These are phyloP conservation scores for Tolypocladium sp. DNA, from an alignment of 2,329 filamentous ascomycete species.

Conservation along the genomic window DNA sequence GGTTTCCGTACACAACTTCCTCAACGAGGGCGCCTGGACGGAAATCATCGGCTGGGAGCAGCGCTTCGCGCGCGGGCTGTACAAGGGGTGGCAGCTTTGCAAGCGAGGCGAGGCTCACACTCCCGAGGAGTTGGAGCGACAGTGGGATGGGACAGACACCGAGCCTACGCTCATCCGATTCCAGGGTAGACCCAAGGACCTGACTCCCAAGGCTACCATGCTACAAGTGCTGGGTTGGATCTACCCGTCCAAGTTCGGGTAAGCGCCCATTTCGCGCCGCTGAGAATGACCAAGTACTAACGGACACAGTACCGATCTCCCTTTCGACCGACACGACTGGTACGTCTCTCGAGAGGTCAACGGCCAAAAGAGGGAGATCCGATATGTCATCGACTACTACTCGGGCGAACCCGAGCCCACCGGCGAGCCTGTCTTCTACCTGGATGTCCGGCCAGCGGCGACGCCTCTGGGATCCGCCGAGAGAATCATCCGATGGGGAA, in stretches of 20 bases:
- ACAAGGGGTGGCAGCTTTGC: conserved; percentile 64
- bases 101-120: conserved; percentile 61
- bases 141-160: conserved; percentile 42
- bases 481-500: conserved; percentile 78
- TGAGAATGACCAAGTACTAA: neutral
- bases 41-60: conserved; percentile 94
- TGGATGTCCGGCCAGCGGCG: conserved; percentile 86
- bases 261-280: conserved; percentile 20
- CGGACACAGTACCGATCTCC: conserved; percentile 58
- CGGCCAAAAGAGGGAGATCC: conserved; percentile 64
- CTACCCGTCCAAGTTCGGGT: conserved; percentile 74
- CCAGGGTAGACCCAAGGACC: conserved; percentile 78
- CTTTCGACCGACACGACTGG: conserved; percentile 97
- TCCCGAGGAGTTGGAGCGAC: conserved; percentile 32
- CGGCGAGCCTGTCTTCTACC: conserved; percentile 89
- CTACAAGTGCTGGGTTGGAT: conserved; percentile 69
- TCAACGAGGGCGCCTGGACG: conserved; percentile 95
- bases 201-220: conserved; percentile 86
- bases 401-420: conserved; percentile 70
- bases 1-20: conserved; percentile 95
- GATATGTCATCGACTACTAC: conserved; percentile 98
- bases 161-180: conserved; percentile 76
- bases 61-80: conserved; percentile 68
- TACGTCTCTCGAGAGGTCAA: conserved; percentile 68
- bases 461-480: conserved; percentile 74